Conservation (phyloP, 2,329 filamentous ascomycete species). For the Aspergillus sp. region DNA sequence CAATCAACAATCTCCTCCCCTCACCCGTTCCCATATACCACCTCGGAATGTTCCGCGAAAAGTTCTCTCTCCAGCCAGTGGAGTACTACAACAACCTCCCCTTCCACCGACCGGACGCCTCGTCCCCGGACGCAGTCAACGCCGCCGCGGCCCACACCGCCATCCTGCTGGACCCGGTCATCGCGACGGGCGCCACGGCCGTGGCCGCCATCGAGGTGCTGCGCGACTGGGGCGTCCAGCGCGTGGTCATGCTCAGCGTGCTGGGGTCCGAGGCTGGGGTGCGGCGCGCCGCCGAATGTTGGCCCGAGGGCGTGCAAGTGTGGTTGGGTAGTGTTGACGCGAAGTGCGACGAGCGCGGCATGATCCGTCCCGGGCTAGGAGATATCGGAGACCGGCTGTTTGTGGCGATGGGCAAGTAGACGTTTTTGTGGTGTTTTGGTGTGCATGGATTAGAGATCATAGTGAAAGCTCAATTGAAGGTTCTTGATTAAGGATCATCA, state of each 20-base stretch:
- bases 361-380: constrained; percentile 87
- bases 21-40: constrained; percentile 81
- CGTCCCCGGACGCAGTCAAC: constrained; percentile 32
- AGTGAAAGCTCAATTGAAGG: neutral
- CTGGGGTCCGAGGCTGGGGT: constrained; percentile 73
- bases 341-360: constrained; percentile 70
- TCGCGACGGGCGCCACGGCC: constrained; percentile 89
- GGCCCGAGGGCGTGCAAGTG: constrained; percentile 62
- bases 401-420: constrained; percentile 78
- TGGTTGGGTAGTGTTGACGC: constrained; percentile 80
- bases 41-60: constrained; percentile 91
- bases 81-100: constrained; percentile 99
- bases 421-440: neutral
- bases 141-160: constrained; percentile 61
- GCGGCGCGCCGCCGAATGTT: constrained; percentile 68
- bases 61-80: constrained; percentile 79
- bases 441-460: neutral
- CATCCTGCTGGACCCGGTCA: constrained; percentile 86
- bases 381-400: constrained; percentile 91
- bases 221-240: constrained; percentile 85
- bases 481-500: constrained; percentile 2
- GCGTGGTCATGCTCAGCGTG: constrained; percentile 73
- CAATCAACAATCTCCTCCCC: constrained; percentile 80
- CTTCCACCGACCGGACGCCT: constrained; percentile 48
- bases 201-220: constrained; percentile 86